Evolutionary conservation across 164 flowering plant genomes (phyloP).

Genomic region (Tetrastigma voinierianum): DNA sequence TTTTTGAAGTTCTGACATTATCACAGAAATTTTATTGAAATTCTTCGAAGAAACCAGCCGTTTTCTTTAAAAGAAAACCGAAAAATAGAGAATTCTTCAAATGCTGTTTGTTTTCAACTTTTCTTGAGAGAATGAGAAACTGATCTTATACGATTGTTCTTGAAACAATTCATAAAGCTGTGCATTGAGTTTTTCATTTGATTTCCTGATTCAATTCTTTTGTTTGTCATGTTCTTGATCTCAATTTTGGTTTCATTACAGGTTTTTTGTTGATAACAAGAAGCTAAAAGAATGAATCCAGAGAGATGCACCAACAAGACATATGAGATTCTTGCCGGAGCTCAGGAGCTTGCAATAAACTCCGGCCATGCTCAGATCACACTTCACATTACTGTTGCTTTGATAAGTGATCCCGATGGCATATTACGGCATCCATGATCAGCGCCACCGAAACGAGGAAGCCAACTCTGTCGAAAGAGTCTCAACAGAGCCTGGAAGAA

Average conservation of each 20-base stretch:
- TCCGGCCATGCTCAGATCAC: slow-evolving; percentile 73
- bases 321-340: slow-evolving; percentile 59
- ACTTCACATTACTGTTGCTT: slow-evolving; percentile 53
- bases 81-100: too few species aligned
- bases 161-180: too few species aligned
- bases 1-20: too few species aligned
- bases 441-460: slow-evolving; percentile 54
- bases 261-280: not conserved
- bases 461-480: slow-evolving; percentile 67
- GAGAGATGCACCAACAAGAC: slow-evolving; percentile 91
- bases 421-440: slow-evolving; percentile 63
- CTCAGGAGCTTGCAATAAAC: slow-evolving; percentile 62
- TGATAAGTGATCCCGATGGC: slow-evolving; percentile 58
- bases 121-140: too few species aligned
- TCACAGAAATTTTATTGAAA: too few species aligned
- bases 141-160: too few species aligned
- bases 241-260: not conserved
- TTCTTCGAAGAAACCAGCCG: too few species aligned
- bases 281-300: slow-evolving; percentile 55
- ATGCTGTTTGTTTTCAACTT: too few species aligned
- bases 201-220: not conserved
- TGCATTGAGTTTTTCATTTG: not conserved
- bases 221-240: not conserved
- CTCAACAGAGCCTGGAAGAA: slow-evolving; percentile 60
- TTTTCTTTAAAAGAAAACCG: too few species aligned